A percentile compares a stretch with the other conserved stretches of the same genome.
These are phyloP conservation scores for Barnettozyma sp. DNA, from an alignment of 805 yeast species.

Conservation along the genomic window DNA sequence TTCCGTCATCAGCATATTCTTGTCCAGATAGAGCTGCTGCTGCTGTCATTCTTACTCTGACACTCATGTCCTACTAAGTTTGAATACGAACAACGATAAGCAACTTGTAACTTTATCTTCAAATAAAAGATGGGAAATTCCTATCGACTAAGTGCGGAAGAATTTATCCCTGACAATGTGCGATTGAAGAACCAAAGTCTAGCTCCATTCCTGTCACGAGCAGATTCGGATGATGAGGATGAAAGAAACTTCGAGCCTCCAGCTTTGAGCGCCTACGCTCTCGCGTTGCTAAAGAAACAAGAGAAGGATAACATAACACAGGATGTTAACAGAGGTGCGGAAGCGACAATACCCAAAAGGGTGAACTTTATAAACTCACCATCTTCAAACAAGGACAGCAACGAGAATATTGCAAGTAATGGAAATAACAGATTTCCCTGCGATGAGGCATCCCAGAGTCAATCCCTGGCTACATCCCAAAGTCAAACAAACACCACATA, in stretches of 20 bases:
- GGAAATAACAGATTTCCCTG: too few relatives aligned
- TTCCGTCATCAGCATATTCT: too few relatives aligned
- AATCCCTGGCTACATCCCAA: too few relatives aligned
- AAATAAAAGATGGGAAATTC: neutral
- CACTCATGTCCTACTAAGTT: too few relatives aligned
- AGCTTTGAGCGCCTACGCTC: conserved; percentile 50
- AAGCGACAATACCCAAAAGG: conserved; percentile 17
- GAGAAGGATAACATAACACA: conserved; percentile 10
- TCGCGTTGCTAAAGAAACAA: conserved; percentile 40
- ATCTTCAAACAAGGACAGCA: conserved; percentile 5
- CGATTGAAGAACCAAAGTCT: neutral
- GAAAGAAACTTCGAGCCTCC: conserved; percentile 54
- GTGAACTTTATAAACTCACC: conserved; percentile 22
- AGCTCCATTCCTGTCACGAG: conserved; percentile 12
- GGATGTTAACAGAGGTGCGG: too few relatives aligned
- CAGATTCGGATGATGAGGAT: conserved; percentile 30
- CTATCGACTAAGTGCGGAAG: neutral
- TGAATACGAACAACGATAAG: too few relatives aligned
- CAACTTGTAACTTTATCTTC: too few relatives aligned
- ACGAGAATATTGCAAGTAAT: too few relatives aligned
- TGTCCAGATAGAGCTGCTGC: too few relatives aligned
- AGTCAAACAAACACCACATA: conserved; percentile 13
- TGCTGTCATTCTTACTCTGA: too few relatives aligned
- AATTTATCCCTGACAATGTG: too few relatives aligned
- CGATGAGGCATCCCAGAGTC: too few relatives aligned